Evolutionary conservation across 495 filamentous ascomycete species (phyloP).

Genomic region (Cercophora scortea): DNA sequence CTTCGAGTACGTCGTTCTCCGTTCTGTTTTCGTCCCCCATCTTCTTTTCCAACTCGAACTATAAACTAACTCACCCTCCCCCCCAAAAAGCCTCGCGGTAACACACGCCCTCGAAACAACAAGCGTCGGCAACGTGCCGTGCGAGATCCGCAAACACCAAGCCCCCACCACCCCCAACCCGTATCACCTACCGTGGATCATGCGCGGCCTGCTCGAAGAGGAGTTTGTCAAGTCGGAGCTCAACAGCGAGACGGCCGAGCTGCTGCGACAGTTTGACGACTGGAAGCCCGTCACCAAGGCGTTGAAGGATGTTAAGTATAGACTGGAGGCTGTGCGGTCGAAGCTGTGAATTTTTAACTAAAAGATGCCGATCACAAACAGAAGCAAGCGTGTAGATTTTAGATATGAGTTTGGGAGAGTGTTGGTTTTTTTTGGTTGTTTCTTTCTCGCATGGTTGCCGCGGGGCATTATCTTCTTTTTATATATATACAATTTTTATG

Average conservation of each 20-base stretch:
- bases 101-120: conserved; percentile 82
- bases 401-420: too few species aligned
- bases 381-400: too few species aligned
- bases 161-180: conserved; percentile 55
- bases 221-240: conserved; percentile 79
- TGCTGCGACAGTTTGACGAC: conserved; percentile 82
- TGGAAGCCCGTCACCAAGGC: conserved; percentile 88
- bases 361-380: too few species aligned
- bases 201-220: conserved; percentile 88
- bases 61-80: neutral
- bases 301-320: conserved; percentile 91
- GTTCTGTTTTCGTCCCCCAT: neutral
- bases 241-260: conserved; percentile 63
- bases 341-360: conserved; percentile 48
- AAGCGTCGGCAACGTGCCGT: conserved; percentile 42
- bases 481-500: too few species aligned
- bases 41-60: neutral
- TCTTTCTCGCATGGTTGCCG: too few species aligned
- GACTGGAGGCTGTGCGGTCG: conserved; percentile 83
- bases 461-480: too few species aligned
- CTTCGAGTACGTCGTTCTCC: conserved; percentile 55
- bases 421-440: too few species aligned
- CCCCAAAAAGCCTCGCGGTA: conserved; percentile 57
- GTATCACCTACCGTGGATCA: conserved; percentile 87
- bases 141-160: conserved; percentile 27